These are phyloP conservation scores for bread wheat (Triticum aestivum) DNA, from an alignment of 176 grass and related monocot genomes.

Conservation along the genomic window IWGSC_CS_RefSeq_v2.1 NC_057806.1:545042113-545042612, in stretches of 20 bases:
- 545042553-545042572: background rate
- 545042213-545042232: conserved; percentile 31
- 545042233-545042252: background rate
- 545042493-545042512: background rate
- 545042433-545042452: conserved; percentile 26
- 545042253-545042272: background rate
- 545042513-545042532: background rate
- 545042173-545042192: background rate
- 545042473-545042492: background rate
- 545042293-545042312: background rate
- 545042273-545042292: background rate
- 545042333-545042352: background rate
- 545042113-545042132: background rate
- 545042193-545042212: background rate
- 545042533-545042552: background rate
- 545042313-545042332: background rate
- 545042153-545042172: background rate
- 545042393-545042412: background rate
- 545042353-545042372: background rate
- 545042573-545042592: background rate
- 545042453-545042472: background rate
- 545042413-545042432: background rate
- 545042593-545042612: conserved; percentile 2
- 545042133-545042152: background rate
- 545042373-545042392: conserved; percentile 27